Evolutionary conservation across 305 asterid species (phyloP), one percentile per base, ranked within the genome.

Genomic region (Fraxinus greggii): DNA sequence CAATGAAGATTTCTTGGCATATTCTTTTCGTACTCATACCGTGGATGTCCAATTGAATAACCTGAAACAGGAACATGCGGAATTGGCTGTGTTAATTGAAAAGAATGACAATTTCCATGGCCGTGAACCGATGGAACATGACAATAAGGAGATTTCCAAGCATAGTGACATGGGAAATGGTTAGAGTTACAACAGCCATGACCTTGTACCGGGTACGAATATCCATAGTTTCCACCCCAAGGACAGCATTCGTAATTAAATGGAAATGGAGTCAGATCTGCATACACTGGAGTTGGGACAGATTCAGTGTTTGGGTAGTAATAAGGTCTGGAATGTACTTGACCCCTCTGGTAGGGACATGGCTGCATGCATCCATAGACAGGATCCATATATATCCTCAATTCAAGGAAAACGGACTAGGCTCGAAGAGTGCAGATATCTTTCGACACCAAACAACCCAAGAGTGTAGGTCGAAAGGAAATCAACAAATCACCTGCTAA

Each of bases 121-220:
- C 38, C 80, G 56, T 82, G 87, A 79, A 26, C 72, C 12, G 84
- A 67, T 17, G 91, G 87, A 72, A 84, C 72, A 76, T 87, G 87
- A 48, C 89, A 45, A 84, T 81, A 90, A 54, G 95, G 90, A n/a
- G n/a, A n/a, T 28, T 90, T 81, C 85, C 84, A 86, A 0, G 80
- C 80, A 36, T 78, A 86, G 35, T 83, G 79, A 7, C 79, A 32
- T 0, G 89, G 89, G 31, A 77, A 26, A 84, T n/a, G 78, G 78
- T 75, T 76, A 84, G 85, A 89, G 80, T 82, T 83, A 77, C 91
- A 87, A 83, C 91, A 90, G 75, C 89, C 91, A 79, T 84, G 90
- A 81, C 78, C 85, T n/a, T 48, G 77, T 4, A 70, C 79, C 0
- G 91, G 90, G 31, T 86, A 72, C 7, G 82, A 38, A 82, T 87